Evolutionary conservation across 2,329 filamentous ascomycete species (phyloP).

Genomic region (Fusarium euwallaceae): DNA sequence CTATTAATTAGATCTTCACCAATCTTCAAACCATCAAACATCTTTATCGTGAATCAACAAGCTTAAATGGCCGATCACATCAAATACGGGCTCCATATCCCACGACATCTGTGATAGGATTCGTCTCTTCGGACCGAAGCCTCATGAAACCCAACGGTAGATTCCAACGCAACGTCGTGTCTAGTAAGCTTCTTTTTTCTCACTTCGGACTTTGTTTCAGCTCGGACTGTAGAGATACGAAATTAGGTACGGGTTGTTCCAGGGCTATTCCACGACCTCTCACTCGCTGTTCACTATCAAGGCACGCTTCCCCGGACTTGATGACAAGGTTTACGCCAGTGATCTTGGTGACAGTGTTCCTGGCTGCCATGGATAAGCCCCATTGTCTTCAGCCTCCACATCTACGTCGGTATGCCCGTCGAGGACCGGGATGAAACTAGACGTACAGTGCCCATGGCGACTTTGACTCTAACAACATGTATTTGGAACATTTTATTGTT

Average conservation of each 20-base stretch:
- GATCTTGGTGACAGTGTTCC: background rate
- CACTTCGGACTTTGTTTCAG: background rate
- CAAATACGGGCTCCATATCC: background rate
- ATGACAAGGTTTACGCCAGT: background rate
- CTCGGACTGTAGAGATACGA: background rate
- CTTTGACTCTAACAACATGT: background rate
- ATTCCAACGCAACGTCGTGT: background rate
- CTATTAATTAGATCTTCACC: background rate
- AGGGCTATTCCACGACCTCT: background rate
- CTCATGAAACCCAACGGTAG: background rate
- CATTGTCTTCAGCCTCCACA: background rate
- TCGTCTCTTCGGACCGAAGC: constrained; percentile 1
- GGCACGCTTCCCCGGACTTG: background rate
- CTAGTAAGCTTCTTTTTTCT: background rate
- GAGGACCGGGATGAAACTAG: background rate
- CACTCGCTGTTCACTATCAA: background rate
- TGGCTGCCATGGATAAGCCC: background rate
- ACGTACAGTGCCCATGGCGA: background rate
- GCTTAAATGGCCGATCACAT: background rate
- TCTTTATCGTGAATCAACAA: background rate
- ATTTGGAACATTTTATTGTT: no score
- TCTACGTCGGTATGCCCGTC: background rate
- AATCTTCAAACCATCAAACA: background rate
- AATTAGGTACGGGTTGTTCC: background rate
- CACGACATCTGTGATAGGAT: background rate